Evolutionary conservation across 331 rosid genomes (phyloP).

Genomic region (Malus hybrid): DNA sequence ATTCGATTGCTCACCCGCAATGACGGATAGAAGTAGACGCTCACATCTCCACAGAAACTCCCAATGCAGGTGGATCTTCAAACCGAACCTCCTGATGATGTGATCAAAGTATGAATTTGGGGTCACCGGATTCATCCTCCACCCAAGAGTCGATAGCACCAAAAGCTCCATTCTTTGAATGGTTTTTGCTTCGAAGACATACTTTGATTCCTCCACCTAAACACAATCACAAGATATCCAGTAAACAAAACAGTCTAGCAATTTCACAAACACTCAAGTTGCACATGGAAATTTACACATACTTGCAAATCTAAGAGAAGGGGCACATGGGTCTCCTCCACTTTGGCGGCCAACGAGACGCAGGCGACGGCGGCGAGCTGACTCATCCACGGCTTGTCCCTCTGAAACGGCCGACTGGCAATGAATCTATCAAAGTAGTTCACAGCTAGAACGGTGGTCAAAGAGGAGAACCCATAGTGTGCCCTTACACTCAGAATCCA

Average conservation of each 20-base stretch:
- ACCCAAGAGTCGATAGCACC: conserved; percentile 71
- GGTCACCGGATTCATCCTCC: conserved; percentile 94
- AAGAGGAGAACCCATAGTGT: conserved; percentile 52
- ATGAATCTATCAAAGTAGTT: conserved; percentile 86
- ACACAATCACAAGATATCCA: conserved; percentile 1
- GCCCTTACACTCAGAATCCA: conserved; percentile 65
- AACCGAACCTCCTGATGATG: conserved; percentile 67
- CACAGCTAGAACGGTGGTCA: conserved; percentile 69
- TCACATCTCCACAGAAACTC: conserved; percentile 72
- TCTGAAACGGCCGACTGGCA: conserved; percentile 41
- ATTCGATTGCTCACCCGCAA: conserved; percentile 44
- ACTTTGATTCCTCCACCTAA: conserved; percentile 75
- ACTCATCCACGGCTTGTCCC: conserved; percentile 79
- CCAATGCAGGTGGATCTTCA: conserved; percentile 66
- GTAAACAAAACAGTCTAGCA: too few relatives aligned
- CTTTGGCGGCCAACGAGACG: conserved; percentile 81
- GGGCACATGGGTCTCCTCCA: conserved; percentile 82
- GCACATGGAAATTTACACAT: too few relatives aligned
- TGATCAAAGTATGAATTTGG: conserved; percentile 84
- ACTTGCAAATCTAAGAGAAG: conserved; percentile 29
- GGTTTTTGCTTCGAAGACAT: conserved; percentile 71
- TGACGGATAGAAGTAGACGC: conserved; percentile 56
- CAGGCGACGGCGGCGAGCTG: conserved; percentile 84
- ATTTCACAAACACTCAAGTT: too few relatives aligned
- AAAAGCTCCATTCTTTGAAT: conserved; percentile 94